Evolutionary conservation across 2,329 filamentous ascomycete species (phyloP), one percentile per base, ranked within the genome.

Genomic region (Exophiala sp.): DNA sequence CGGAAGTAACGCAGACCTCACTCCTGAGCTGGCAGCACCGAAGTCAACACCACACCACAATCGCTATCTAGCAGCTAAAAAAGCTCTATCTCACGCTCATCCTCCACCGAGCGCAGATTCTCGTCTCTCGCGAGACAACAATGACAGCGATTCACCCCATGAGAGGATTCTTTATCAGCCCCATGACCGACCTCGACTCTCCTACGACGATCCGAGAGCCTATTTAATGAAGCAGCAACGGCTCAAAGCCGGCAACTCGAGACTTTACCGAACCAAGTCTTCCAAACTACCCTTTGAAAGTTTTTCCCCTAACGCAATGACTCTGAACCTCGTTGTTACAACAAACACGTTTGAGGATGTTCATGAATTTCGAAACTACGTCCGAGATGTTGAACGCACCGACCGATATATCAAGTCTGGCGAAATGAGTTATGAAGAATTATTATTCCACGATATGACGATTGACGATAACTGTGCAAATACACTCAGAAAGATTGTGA

Each of bases 51-150:
- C 66, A 5, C 67, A 70, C 59, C 54, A 62, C 5, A 70, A 62
- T 46, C 63, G 67, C 46, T 70, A 67, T 51, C 62, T 67, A 5
- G 65, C 65, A 43, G 68, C 67, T 5, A 59, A 33, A 34, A 39
- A 65, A 46, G 64, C 42, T 12, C 24, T 50, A 10, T 53, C 50
- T 16, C 50, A 50, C 20, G 46, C 54, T n/a, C 54, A 53, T 50
- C 50, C 47, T 3, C n/a, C 24, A 4, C 20, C 20, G 12, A 33
- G 12, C 21, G 35, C 5, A n/a, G 20, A 35, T 5, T 6, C n/a
- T n/a, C 38, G 29, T 12, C 3, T 39, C 2, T 48, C 40, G 12
- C 14, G 10, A 8, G 41, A 43, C 14, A 24, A 11, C 3, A 10
- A 24, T 11, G 41, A 43, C 21, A 24, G n/a, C 12, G 11, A 21